phyloP scores from a whole-genome alignment of 129 eudicot species.

The Ambrosia artemisiifolia region DNA sequence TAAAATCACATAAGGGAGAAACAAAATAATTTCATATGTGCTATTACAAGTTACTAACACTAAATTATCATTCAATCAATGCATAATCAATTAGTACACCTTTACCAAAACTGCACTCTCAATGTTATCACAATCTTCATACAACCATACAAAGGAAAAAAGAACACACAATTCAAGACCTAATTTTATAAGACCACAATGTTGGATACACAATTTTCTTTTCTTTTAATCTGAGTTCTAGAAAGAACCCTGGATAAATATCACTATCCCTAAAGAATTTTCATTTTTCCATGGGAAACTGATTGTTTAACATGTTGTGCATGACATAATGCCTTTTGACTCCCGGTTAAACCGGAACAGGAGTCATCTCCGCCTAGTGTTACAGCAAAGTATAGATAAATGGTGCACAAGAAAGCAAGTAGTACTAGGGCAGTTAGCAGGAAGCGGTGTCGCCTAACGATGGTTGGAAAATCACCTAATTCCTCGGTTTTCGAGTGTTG shows the following conservation, averaged over 20 bases:
- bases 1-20: neutral
- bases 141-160: neutral
- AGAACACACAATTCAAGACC: neutral
- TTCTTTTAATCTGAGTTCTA: constrained; percentile 6
- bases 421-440: constrained; percentile 51
- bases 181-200: neutral
- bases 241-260: constrained; percentile 12
- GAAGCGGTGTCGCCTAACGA: constrained; percentile 53
- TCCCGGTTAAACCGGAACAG: constrained; percentile 46
- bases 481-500: constrained; percentile 35
- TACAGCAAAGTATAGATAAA: constrained; percentile 63
- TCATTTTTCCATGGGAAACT: constrained; percentile 44
- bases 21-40: neutral
- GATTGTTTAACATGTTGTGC: constrained; percentile 41
- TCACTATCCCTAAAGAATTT: constrained; percentile 17
- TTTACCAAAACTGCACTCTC: constrained; percentile 5
- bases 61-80: neutral
- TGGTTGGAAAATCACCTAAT: constrained; percentile 43
- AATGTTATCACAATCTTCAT: neutral
- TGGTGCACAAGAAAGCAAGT: constrained; percentile 48
- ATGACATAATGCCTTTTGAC: constrained; percentile 41
- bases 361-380: constrained; percentile 36
- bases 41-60: neutral
- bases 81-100: neutral
- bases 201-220: constrained; percentile 7